Conservation (phyloP, 768 basidiomycete genomes). For the Trametes punicea region DNA sequence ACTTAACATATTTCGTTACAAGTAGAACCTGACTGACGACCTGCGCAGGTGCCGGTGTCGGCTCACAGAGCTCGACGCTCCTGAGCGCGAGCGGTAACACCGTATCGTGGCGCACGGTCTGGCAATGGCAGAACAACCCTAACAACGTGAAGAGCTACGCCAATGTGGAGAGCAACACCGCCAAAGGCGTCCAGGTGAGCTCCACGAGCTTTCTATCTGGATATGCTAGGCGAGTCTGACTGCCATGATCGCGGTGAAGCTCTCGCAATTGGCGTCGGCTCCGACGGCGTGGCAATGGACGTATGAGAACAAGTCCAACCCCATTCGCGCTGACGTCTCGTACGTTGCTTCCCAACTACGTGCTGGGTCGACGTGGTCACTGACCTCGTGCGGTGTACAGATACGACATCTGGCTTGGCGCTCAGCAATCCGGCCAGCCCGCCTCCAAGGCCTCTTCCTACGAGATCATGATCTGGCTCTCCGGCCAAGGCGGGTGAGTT, state of each 20-base stretch:
- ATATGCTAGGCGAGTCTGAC: no score
- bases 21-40: not conserved
- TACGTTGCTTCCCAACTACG: slow-evolving; percentile 23
- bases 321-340: slow-evolving; percentile 54
- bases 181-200: slow-evolving; percentile 46
- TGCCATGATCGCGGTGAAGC: slow-evolving; percentile 31
- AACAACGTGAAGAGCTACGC: slow-evolving; percentile 59
- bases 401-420: slow-evolving; percentile 43
- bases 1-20: not conserved
- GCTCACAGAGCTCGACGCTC: slow-evolving; percentile 48
- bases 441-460: slow-evolving; percentile 46
- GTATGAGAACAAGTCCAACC: slow-evolving; percentile 41
- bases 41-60: slow-evolving; percentile 41
- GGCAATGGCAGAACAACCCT: slow-evolving; percentile 47
- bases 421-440: slow-evolving; percentile 40
- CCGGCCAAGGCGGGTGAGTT: slow-evolving; percentile 49
- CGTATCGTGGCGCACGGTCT: slow-evolving; percentile 53
- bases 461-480: slow-evolving; percentile 65
- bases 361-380: not conserved
- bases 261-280: slow-evolving; percentile 40
- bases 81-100: slow-evolving; percentile 35
- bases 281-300: slow-evolving; percentile 53
- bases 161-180: slow-evolving; percentile 44
- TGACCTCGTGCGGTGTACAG: not conserved
- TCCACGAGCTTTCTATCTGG: not conserved